These are phyloP conservation scores for Rhytidiadelphus loreus DNA, from an alignment of 225 moss, liverwort and hornwort species.

Conservation along the genomic window DNA sequence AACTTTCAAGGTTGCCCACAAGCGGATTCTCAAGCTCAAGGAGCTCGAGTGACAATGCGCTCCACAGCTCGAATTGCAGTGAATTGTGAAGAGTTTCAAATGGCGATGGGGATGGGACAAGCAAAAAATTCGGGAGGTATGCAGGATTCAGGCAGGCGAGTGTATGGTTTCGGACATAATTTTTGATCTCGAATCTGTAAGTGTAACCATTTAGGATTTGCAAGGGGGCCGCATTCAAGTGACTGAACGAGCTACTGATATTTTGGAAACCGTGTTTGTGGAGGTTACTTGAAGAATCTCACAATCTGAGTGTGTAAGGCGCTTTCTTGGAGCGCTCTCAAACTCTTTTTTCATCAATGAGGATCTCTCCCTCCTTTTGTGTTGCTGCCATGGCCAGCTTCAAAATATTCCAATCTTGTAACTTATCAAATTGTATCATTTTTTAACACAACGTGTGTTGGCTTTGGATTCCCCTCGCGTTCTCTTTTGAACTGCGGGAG, in stretches of 20 bases:
- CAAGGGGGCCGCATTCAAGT: not conserved
- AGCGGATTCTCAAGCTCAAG: not conserved
- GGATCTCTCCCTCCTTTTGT: not conserved
- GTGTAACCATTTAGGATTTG: not conserved
- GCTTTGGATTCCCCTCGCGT: not conserved
- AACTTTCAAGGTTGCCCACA: not conserved
- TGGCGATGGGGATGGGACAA: not conserved
- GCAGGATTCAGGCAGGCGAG: slow-evolving; percentile 3
- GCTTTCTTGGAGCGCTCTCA: not conserved
- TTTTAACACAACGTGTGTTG: not conserved
- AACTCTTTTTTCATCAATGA: slow-evolving; percentile 7
- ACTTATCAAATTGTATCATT: not conserved
- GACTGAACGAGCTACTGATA: not conserved
- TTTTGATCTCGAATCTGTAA: slow-evolving; percentile 15
- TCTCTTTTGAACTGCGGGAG: not conserved
- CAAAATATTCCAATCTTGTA: not conserved
- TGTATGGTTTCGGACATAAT: slow-evolving; percentile 3
- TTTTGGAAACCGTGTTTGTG: not conserved
- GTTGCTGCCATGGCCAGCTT: not conserved
- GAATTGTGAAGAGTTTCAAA: not conserved
- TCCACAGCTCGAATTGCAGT: not conserved
- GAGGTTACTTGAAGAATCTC: not conserved
- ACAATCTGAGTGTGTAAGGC: not conserved
- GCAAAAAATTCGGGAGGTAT: not conserved
- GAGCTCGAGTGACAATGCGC: not conserved